Evolutionary conservation across 225 moss, liverwort and hornwort genomes (phyloP), one percentile per base, ranked within the genome.

Genomic region (Asterella californica): DNA sequence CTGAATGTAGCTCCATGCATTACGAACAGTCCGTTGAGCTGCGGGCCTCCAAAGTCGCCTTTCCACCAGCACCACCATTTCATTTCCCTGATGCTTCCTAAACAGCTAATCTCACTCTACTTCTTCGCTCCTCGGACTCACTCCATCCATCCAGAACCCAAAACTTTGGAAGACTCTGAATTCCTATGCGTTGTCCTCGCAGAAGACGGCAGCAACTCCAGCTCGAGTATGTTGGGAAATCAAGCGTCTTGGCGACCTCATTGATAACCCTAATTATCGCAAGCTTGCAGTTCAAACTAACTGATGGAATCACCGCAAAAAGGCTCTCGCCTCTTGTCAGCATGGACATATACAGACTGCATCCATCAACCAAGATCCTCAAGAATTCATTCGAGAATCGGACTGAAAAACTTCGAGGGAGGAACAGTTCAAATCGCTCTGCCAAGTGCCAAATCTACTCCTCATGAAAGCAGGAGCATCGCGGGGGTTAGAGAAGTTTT

Each of bases 11-110:
- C 94, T 90, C 95, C 92, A 95, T 11, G 91, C 91, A 84, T 99
- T 95, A 50, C 95, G 94, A 78, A 99, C 92, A 81, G 87, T 90
- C 53, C 99, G 86, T 80, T 99, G 99, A n/a, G 92, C 95, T 11
- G 93, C 95, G 5, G 99, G 93, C 82, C 99, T 90, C 99, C 99
- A 99, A 18, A 95, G 79, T 78, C 99, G 78, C 53, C 46, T 81
- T n/a, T 82, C 84, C 37, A 82, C 73, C 80, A 81, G 78, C 36
- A 60, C 69, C 36, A 54, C 52, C 75, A 37, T 59, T 18, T 74
- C 25, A 11, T 71, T 71, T n/a, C 24, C 45, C 46, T 46, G 6
- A 70, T 22, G 25, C 9, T 70, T 25, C 24, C 8, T 25, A 25
- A 70, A 34, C 46, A 36, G 32, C 66, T 34, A 2, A 15, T 33